Evolutionary conservation across 2,329 filamentous ascomycete species (phyloP), one percentile per base, ranked within the genome.

Genomic region (Cladosporium velox): DNA sequence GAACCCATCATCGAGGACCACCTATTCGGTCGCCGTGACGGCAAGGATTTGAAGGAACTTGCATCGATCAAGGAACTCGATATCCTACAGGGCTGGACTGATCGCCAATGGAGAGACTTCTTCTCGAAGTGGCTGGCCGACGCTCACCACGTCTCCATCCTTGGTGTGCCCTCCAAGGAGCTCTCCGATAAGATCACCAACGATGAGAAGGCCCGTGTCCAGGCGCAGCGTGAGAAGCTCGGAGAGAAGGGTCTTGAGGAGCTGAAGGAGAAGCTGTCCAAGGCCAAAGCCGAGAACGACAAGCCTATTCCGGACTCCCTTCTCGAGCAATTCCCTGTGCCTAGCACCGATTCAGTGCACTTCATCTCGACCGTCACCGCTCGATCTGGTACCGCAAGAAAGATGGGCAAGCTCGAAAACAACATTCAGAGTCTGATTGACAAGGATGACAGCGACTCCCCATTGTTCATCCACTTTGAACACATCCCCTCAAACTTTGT

Each of bases 401-500:
- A 87, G 68, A 81, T 93, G 59, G 93, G 93, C 0, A 80, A 84
- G 28, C 83, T 85, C 0, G 80, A 88, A 34, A 94, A 92, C 70
- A 77, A 85, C 4, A 87, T 92, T 4, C 95, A 99, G 77, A 84
- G 87, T 67, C 79, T 89, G 59, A 87, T 99, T 59, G 91, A 98
- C 75, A 81, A 84, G 15, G 87, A 92, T 49, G 83, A 85, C 44
- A 78, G 82, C 7, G 82, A 84, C 18, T 76, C 89, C n/a, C 73
- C 70, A 18, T 82, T 98, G 2, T 99, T 97, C 78, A 85, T 99
- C n/a, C 94, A 99, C 78, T 99, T 96, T 70, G 95, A 99, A 79
- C 90, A 97, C 74, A 93, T 98, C 15, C 90, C 90, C 2, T 96
- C 92, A 67, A 96, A 92, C 75, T 99, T 99, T 77, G 92, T 96